These are phyloP conservation scores for Eucalyptus rudis DNA, from an alignment of 345 rosid species.

Conservation along the genomic window DNA sequence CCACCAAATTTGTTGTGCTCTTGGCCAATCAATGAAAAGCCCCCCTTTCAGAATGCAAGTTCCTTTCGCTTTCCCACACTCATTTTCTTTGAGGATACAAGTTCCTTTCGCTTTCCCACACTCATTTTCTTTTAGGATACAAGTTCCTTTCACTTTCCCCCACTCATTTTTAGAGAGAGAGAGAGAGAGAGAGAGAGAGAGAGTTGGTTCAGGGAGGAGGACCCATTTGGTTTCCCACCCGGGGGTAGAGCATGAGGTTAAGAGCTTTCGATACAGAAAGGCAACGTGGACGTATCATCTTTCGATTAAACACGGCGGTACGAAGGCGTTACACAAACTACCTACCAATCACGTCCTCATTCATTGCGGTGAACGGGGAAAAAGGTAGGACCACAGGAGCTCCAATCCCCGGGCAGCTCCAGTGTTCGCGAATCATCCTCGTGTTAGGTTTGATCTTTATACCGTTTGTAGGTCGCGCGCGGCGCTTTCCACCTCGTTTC, in stretches of 20 bases:
- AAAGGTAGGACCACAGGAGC: not conserved
- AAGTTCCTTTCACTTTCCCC: not conserved
- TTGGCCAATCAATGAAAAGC: not conserved
- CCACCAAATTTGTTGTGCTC: not conserved
- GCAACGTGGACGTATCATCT: not conserved
- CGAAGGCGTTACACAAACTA: not conserved
- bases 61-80: not conserved
- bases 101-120: too few relatives aligned
- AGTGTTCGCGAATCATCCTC: not conserved
- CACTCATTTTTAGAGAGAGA: not conserved
- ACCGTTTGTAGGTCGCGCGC: rapidly evolving
- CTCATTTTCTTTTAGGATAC: not conserved
- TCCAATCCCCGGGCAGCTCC: not conserved
- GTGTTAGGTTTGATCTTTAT: not conserved
- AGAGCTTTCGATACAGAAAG: not conserved
- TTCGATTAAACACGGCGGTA: not conserved
- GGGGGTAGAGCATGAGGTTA: not conserved
- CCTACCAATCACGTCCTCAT: not conserved
- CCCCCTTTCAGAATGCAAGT: not conserved
- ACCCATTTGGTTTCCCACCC: not conserved
- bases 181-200: too few relatives aligned
- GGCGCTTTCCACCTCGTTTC: not conserved
- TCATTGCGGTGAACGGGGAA: not conserved
- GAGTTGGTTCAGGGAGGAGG: not conserved
- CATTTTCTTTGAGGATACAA: not conserved